Percentiles rank a stretch among this genome's conserved stretches.
Conservation (phyloP, 441 rosid species). For the Pelargonium cotyledonis region DNA sequence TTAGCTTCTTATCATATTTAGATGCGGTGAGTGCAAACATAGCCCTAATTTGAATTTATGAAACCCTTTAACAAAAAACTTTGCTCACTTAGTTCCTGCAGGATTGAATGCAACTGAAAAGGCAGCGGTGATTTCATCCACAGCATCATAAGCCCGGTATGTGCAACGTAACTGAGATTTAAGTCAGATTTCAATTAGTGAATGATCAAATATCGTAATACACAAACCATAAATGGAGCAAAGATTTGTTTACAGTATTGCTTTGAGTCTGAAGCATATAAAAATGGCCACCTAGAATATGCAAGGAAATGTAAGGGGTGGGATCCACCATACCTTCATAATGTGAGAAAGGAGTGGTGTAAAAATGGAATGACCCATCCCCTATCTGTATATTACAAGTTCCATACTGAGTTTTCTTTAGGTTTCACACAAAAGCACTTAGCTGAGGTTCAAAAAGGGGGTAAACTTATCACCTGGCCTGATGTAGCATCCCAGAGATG, state of each 20-base stretch:
- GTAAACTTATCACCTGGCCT: constrained; percentile 48
- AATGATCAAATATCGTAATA: constrained; percentile 18
- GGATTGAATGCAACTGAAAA: constrained; percentile 82
- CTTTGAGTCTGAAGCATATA: constrained; percentile 7
- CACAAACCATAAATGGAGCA: constrained; percentile 11
- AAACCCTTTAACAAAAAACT: neutral
- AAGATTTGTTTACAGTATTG: constrained; percentile 2
- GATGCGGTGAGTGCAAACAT: neutral
- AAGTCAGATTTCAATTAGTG: constrained; percentile 11
- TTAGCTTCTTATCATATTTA: neutral
- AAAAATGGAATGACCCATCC: neutral
- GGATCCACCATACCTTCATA: constrained; percentile 7
- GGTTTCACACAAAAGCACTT: constrained; percentile 8
- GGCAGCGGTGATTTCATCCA: constrained; percentile 94
- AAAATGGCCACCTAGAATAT: neutral
- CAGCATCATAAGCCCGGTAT: constrained; percentile 87
- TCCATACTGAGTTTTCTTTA: constrained; percentile 11
- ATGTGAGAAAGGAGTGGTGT: neutral
- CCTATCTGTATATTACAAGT: constrained; percentile 6
- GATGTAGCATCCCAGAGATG: constrained; percentile 95
- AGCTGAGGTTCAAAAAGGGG: neutral
- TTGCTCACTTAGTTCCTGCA: constrained; percentile 72
- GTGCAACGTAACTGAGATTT: constrained; percentile 86
- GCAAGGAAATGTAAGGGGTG: neutral
- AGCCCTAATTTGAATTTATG: neutral